These are phyloP conservation scores for Cytospora schulzeri DNA, from an alignment of 2,329 filamentous ascomycete species.

Conservation along the genomic window DNA sequence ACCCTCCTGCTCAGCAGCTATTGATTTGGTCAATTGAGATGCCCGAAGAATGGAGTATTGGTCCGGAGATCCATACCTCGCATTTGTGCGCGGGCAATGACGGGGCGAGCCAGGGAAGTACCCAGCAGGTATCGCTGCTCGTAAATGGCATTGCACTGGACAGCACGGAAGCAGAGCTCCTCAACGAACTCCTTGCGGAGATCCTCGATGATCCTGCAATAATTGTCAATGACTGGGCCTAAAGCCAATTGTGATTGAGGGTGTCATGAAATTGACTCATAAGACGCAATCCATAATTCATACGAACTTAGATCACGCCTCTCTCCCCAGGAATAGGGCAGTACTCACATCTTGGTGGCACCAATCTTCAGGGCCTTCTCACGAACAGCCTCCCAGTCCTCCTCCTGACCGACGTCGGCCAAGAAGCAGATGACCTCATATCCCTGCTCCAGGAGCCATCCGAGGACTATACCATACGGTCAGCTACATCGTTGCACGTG, in stretches of 20 bases:
- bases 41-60: too few species aligned
- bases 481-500: not conserved
- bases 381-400: constrained; percentile 73
- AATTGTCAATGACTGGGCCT: constrained; percentile 44
- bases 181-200: constrained; percentile 76
- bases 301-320: constrained; percentile 27
- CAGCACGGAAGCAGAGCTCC: constrained; percentile 76
- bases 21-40: constrained; percentile 28
- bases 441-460: constrained; percentile 46
- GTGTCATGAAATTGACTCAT: constrained; percentile 20
- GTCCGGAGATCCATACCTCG: constrained; percentile 14
- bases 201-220: constrained; percentile 54
- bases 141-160: constrained; percentile 73
- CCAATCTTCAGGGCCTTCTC: constrained; percentile 62
- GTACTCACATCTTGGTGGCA: constrained; percentile 33
- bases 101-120: constrained; percentile 67
- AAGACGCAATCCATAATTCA: constrained; percentile 40
- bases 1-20: constrained; percentile 63
- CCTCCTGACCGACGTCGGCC: constrained; percentile 75
- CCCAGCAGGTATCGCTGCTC: constrained; percentile 56
- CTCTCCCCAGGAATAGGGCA: not conserved
- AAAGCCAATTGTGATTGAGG: constrained; percentile 46
- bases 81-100: constrained; percentile 70
- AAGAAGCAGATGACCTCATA: constrained; percentile 65
- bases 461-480: constrained; percentile 21